A percentile compares a stretch with the other conserved stretches of the same genome.
These are phyloP conservation scores for Cucurbita moschata DNA, from an alignment of 306 rosid genomes.

Conservation along the genomic window DNA sequence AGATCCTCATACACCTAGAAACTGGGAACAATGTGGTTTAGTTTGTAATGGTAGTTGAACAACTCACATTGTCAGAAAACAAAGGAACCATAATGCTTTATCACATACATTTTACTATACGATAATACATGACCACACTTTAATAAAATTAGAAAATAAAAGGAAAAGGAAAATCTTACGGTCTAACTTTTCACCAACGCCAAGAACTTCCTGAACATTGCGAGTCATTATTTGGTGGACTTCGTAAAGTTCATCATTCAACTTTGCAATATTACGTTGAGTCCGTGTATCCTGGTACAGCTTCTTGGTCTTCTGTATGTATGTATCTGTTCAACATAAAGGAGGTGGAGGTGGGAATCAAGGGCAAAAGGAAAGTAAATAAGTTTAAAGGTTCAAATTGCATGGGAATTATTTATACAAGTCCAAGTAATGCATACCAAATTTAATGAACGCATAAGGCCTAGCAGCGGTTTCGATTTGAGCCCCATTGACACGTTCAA, in stretches of 20 bases:
- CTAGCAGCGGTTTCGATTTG: slow-evolving; percentile 99
- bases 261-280: slow-evolving; percentile 89
- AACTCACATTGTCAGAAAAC: neutral
- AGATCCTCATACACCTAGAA: neutral
- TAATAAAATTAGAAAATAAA: neutral
- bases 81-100: neutral
- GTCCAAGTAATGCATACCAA: slow-evolving; percentile 36
- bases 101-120: neutral
- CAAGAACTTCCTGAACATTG: slow-evolving; percentile 98
- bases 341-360: slow-evolving; percentile 1
- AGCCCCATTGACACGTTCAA: slow-evolving; percentile 81
- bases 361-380: neutral
- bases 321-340: slow-evolving; percentile 55
- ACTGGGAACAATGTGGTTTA: neutral
- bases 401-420: neutral
- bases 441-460: slow-evolving; percentile 97
- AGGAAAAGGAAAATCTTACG: slow-evolving; percentile 43
- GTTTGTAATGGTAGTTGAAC: neutral
- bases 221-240: slow-evolving; percentile 99
- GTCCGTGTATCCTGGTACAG: slow-evolving; percentile 95
- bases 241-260: slow-evolving; percentile 97
- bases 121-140: neutral
- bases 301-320: slow-evolving; percentile 93
- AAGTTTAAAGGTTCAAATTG: neutral
- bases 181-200: slow-evolving; percentile 98